Base-by-base conservation (phyloP, 1,139 yeast species). In the Lodderomyces elongisporus region DNA sequence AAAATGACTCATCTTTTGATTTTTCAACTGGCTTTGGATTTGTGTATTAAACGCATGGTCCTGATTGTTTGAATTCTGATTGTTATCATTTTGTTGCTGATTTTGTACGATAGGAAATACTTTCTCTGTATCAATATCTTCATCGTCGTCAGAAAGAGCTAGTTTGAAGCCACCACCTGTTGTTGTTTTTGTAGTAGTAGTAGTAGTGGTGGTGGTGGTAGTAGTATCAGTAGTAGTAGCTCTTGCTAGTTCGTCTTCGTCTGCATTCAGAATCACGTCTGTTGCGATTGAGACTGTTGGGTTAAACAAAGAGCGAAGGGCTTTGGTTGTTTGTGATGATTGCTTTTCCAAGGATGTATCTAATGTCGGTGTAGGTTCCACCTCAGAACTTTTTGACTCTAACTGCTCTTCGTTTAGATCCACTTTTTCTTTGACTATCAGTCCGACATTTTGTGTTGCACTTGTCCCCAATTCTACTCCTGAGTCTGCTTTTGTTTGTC, bases 291-390 rank as follows among this genome's bases (percentile, higher is more conserved):
- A 44, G 46, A 62, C n/a, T 49, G 37, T 31, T 57, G 7, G 73
- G 43, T 79, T 79, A 60, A 85, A 79, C 32, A 84, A 58, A 0
- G 74, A 58, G 52, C 93, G 73, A 32, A 84, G 69, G 0, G 73
- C 66, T 46, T 79, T 89, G 0, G 87, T 71, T 43, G 64, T 26
- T 54, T 46, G 5, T 58, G 26, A 18, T 25, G 22, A 10, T 20
- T 20, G 9, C 10, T 7, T 7, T 20, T 20, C 22, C 22, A 10
- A 20, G 7, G 22, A 10, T 8, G 10, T 10, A 8, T 10, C 22
- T 8, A 20, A 20, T 10, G 22, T 20, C 9, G 22, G 22, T 10
- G 10, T 20, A 20, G 10, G 10, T 13, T 10, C 26, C 14, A 13
- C 6, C 6, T 9, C 26, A n/a, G 27, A 5, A 20, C 16, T 27